phyloP scores from a whole-genome alignment of 257 asterid species.

The Handroanthus guayacan region DNA sequence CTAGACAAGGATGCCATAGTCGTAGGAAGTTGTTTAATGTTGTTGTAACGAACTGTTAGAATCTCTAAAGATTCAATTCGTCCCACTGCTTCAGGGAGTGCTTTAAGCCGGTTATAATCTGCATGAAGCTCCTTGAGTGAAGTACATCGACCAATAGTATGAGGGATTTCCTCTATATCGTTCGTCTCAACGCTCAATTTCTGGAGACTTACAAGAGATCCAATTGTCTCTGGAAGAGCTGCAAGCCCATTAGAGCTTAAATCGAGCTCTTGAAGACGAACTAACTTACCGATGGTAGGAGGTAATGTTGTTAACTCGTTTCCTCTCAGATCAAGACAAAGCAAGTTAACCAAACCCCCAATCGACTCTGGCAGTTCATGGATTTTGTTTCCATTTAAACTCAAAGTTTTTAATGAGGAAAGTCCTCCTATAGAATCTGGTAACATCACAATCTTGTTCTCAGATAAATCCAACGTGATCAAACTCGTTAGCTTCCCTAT shows the following conservation, averaged over 20 bases:
- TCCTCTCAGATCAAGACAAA: conserved; percentile 66
- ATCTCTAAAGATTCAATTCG: conserved; percentile 70
- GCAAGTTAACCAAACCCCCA: conserved; percentile 67
- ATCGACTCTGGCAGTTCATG: conserved; percentile 70
- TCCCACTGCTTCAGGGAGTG: conserved; percentile 95
- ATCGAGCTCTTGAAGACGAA: conserved; percentile 71
- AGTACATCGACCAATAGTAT: conserved; percentile 80
- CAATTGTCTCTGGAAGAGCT: conserved; percentile 75
- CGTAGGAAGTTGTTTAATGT: conserved; percentile 80
- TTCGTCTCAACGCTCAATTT: conserved; percentile 72
- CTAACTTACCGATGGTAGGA: conserved; percentile 51
- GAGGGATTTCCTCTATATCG: conserved; percentile 84
- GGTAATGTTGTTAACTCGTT: conserved; percentile 70
- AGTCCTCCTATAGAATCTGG: conserved; percentile 72
- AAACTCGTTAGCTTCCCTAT: conserved; percentile 77
- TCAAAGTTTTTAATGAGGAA: conserved; percentile 60
- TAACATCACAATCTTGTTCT: conserved; percentile 59
- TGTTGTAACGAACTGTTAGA: conserved; percentile 75
- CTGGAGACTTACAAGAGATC: conserved; percentile 72
- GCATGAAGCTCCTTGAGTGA: conserved; percentile 73
- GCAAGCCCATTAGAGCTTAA: conserved; percentile 75
- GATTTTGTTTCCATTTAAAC: conserved; percentile 65
- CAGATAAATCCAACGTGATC: conserved; percentile 71
- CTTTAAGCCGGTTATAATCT: conserved; percentile 84
- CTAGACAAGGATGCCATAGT: conserved; percentile 80